These are phyloP conservation scores for Cadophora sp. DNA, from an alignment of 2,329 filamentous ascomycete genomes.

Conservation along the genomic window DNA sequence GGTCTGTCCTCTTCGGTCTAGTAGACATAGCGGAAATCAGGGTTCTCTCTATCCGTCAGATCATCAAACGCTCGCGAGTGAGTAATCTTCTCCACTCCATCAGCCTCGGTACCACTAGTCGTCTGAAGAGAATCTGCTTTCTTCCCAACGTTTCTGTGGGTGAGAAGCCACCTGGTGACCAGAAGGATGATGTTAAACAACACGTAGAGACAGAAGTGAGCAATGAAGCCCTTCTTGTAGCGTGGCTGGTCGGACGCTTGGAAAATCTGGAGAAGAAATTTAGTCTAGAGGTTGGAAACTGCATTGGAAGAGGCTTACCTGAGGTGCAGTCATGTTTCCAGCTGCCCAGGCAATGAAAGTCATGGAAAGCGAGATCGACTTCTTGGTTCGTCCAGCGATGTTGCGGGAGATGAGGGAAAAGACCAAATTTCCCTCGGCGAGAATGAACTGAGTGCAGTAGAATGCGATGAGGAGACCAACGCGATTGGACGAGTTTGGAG, in stretches of 20 bases:
- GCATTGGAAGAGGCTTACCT: conserved; percentile 31
- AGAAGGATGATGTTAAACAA: conserved; percentile 44
- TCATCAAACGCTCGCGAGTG: too few species aligned
- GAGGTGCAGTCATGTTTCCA: conserved; percentile 60
- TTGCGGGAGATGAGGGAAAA: conserved; percentile 61
- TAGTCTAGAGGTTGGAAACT: too few species aligned
- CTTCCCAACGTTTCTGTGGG: too few species aligned
- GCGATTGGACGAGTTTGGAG: conserved; percentile 31
- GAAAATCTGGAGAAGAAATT: conserved; percentile 29
- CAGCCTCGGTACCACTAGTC: too few species aligned
- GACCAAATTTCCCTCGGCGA: conserved; percentile 60
- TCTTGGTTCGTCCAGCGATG: conserved; percentile 67
- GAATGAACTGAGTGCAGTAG: conserved; percentile 42
- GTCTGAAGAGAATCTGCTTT: too few species aligned
- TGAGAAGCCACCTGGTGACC: too few species aligned
- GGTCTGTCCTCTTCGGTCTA: too few species aligned
- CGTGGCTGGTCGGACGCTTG: conserved; percentile 30
- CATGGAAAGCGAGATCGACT: conserved; percentile 59
- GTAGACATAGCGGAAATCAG: too few species aligned
- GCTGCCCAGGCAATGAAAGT: conserved; percentile 65
- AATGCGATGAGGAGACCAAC: conserved; percentile 41
- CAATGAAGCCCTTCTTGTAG: conserved; percentile 44
- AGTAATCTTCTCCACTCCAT: too few species aligned
- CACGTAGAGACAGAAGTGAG: conserved; percentile 47
- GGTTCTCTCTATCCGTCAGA: too few species aligned